Percentiles rank a stretch among this genome's conserved stretches.
phyloP scores from a whole-genome alignment of 2,329 filamentous ascomycete genomes.

The Fusarium sp. region DNA sequence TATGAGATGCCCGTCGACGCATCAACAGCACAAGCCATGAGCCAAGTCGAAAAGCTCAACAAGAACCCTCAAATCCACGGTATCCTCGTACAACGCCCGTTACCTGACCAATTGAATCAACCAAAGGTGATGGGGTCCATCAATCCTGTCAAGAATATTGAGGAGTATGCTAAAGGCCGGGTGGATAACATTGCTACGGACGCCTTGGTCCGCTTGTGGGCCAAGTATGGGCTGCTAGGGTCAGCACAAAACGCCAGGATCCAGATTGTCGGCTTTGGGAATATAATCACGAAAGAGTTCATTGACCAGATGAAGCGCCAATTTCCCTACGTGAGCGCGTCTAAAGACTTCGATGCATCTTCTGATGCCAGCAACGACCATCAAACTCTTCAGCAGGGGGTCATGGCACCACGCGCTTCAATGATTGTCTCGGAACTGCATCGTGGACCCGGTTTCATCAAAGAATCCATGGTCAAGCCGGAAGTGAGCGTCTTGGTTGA shows the following conservation, averaged over 20 bases:
- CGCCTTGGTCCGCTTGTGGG: not conserved
- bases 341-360: not conserved
- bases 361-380: not conserved
- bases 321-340: not conserved
- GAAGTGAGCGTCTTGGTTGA: not conserved
- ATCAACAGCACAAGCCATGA: not conserved
- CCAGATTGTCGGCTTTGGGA: not conserved
- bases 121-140: not conserved
- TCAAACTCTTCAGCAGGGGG: not conserved
- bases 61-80: constrained; percentile 2
- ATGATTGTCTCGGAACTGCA: constrained; percentile 3
- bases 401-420: not conserved
- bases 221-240: not conserved
- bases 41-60: constrained; percentile 4
- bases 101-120: not conserved
- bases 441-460: constrained; percentile 1
- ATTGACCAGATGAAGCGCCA: constrained; percentile 1
- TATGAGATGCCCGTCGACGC: constrained; percentile 6
- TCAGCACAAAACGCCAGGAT: not conserved
- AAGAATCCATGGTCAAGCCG: not conserved
- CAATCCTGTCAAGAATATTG: not conserved
- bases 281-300: constrained; percentile 1
- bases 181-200: not conserved
- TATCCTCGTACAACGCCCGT: constrained; percentile 1
- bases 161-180: not conserved